Evolutionary conservation across 257 asterid genomes (phyloP).

Genomic region (Ajuga chamaepitys): DNA sequence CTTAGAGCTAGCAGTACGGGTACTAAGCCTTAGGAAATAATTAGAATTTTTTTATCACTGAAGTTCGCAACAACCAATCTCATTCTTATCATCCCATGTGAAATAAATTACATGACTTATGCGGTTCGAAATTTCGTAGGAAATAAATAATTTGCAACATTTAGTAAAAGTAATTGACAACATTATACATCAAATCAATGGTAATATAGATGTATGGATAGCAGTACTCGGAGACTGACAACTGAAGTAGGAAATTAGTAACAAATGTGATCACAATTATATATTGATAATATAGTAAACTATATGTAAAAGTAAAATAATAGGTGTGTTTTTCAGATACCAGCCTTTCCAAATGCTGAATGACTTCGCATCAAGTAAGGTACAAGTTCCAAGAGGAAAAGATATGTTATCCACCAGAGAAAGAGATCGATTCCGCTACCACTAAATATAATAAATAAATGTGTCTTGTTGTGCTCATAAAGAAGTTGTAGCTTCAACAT

Average conservation of each 20-base stretch:
- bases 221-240: not conserved
- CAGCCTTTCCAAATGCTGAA: not conserved
- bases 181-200: too few species aligned
- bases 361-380: not conserved
- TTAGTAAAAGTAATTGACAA: not conserved
- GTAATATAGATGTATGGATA: not conserved
- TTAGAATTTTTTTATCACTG: not conserved
- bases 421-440: not conserved
- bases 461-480: not conserved
- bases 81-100: not conserved
- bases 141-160: not conserved
- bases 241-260: not conserved
- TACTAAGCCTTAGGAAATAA: not conserved
- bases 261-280: not conserved
- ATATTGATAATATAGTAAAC: not conserved
- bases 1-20: conserved; percentile 1
- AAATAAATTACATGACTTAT: not conserved
- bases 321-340: not conserved
- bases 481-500: not conserved
- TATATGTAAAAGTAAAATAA: not conserved
- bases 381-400: not conserved
- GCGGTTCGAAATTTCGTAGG: not conserved
- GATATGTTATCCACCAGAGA: not conserved
- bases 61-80: not conserved
- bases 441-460: not conserved